phyloP scores from a whole-genome alignment of 768 basidiomycete genomes.

The Russula brevipes region DNA sequence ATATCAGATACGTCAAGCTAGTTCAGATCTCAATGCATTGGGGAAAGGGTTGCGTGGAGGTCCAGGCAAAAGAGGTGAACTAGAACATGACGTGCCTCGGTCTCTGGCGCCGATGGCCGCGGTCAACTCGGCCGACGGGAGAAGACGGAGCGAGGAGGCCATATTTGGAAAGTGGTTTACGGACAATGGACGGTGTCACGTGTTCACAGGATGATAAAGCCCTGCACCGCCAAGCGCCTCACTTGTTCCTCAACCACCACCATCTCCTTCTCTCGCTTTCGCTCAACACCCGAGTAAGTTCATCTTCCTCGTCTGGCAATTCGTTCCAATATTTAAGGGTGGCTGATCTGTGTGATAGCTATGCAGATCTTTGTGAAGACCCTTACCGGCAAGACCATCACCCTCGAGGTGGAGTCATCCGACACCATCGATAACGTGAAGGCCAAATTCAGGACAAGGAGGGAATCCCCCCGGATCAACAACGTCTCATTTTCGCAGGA shows the following conservation, averaged over 20 bases:
- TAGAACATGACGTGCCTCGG: too few relatives aligned
- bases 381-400: conserved; percentile 35
- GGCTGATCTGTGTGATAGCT: not conserved
- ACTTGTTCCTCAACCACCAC: conserved; percentile 15
- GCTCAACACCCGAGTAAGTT: not conserved
- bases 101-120: too few relatives aligned
- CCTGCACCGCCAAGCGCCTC: not conserved
- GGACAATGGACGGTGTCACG: not conserved
- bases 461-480: conserved; percentile 35
- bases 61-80: too few relatives aligned
- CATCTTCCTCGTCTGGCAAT: not conserved
- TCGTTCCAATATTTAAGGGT: not conserved
- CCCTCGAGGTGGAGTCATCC: conserved; percentile 36
- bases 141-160: not conserved
- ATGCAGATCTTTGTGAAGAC: conserved; percentile 38
- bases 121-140: not conserved
- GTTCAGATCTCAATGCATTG: too few relatives aligned
- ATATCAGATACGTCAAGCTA: too few relatives aligned
- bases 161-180: not conserved
- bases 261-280: not conserved
- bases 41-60: too few relatives aligned
- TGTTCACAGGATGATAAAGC: conserved; percentile 14
- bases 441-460: conserved; percentile 37
- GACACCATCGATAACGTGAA: conserved; percentile 36
- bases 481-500: conserved; percentile 35